Conservation (phyloP, 2,329 filamentous ascomycete genomes). For the Aureobasidium zeae region DNA sequence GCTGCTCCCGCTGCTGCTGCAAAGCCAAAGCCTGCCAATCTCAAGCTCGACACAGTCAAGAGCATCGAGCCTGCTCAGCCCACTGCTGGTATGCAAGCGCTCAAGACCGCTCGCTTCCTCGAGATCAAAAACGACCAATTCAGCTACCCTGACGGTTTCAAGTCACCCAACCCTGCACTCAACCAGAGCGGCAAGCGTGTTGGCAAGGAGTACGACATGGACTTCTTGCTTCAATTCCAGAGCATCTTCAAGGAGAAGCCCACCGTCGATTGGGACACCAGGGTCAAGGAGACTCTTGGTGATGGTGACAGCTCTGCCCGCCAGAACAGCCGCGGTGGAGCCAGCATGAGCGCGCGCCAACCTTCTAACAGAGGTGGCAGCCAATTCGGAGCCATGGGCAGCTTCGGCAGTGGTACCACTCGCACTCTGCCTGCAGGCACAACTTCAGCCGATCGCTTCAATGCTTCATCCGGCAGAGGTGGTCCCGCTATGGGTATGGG, state of each 20-base stretch:
- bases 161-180: slow-evolving; percentile 82
- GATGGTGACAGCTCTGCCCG: slow-evolving; percentile 42
- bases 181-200: slow-evolving; percentile 76
- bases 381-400: slow-evolving; percentile 16
- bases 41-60: slow-evolving; percentile 84
- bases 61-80: slow-evolving; percentile 84
- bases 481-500: slow-evolving; percentile 41
- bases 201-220: slow-evolving; percentile 88
- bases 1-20: slow-evolving; percentile 39
- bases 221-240: slow-evolving; percentile 94
- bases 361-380: slow-evolving; percentile 18
- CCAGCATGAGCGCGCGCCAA: slow-evolving; percentile 38
- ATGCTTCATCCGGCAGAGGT: slow-evolving; percentile 21
- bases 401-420: slow-evolving; percentile 14
- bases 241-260: slow-evolving; percentile 94
- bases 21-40: slow-evolving; percentile 74
- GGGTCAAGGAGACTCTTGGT: slow-evolving; percentile 69
- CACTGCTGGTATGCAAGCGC: slow-evolving; percentile 83
- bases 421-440: slow-evolving; percentile 63
- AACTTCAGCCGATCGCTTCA: slow-evolving; percentile 68
- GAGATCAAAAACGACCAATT: slow-evolving; percentile 62
- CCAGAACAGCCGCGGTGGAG: slow-evolving; percentile 47
- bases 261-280: slow-evolving; percentile 82
- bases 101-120: slow-evolving; percentile 85
- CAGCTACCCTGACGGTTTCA: slow-evolving; percentile 73